These are phyloP conservation scores for Sporothrix curviconia DNA, from an alignment of 2,329 filamentous ascomycete species.

Conservation along the genomic window DNA sequence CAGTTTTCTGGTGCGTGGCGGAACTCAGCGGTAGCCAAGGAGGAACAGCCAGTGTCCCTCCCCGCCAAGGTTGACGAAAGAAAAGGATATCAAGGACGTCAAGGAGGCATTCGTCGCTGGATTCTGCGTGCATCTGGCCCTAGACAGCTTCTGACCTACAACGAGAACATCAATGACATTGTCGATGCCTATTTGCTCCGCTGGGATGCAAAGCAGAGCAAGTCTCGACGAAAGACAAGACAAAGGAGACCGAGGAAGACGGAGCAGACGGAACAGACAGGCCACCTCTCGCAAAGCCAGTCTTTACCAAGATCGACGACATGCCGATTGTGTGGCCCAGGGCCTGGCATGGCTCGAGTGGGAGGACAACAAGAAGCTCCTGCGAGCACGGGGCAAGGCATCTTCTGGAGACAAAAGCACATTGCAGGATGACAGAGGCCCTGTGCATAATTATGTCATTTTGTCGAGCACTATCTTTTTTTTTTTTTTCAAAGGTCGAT, in stretches of 20 bases:
- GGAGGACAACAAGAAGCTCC: conserved; percentile 51
- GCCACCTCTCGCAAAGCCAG: no score
- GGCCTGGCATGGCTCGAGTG: conserved; percentile 71
- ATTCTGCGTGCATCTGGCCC: not conserved
- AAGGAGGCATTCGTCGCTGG: conserved; percentile 19
- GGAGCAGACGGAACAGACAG: not conserved
- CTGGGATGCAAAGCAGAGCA: conserved; percentile 14
- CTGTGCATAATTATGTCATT: no score
- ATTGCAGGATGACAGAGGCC: not conserved
- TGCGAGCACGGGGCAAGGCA: conserved; percentile 28
- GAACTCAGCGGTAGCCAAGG: not conserved
- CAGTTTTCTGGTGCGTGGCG: conserved; percentile 42
- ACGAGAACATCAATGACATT: conserved; percentile 4
- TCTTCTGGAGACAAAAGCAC: conserved; percentile 4
- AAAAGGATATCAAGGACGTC: conserved; percentile 23
- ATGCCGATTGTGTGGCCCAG: conserved; percentile 72
- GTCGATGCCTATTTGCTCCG: conserved; percentile 15
- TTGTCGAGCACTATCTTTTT: no score
- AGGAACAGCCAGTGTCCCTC: not conserved
- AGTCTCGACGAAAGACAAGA: not conserved
- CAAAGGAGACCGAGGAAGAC: not conserved
- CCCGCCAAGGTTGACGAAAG: conserved; percentile 14
- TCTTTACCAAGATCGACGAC: conserved; percentile 64
- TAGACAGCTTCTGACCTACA: not conserved
- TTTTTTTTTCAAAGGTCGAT: not conserved